These are phyloP conservation scores for Moricandia arvensis DNA, from an alignment of 345 rosid species.

Conservation along the genomic window DNA sequence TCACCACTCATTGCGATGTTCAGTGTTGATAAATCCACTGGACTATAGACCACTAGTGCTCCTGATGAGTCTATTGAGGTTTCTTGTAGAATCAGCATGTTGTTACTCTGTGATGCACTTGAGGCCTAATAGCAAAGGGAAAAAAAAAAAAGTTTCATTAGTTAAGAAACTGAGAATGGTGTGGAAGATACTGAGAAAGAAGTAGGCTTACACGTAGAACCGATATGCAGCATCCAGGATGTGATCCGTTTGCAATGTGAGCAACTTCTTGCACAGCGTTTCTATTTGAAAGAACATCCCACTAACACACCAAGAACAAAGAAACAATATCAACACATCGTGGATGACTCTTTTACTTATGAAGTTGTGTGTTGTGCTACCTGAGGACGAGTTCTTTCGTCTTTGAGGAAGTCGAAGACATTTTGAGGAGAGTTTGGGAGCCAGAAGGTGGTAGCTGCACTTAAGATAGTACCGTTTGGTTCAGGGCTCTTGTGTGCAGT, in stretches of 20 bases:
- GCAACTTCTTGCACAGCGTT: conserved; percentile 91
- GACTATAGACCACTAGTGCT: conserved; percentile 77
- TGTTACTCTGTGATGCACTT: conserved; percentile 69
- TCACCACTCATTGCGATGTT: conserved; percentile 94
- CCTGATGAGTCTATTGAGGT: conserved; percentile 88
- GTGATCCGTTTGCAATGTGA: conserved; percentile 82
- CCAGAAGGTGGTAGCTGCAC: conserved; percentile 95
- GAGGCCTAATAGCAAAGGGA: conserved; percentile 47
- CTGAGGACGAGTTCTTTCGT: conserved; percentile 90
- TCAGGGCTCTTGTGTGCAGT: conserved; percentile 75
- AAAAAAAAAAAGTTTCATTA: neutral
- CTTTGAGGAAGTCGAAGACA: conserved; percentile 81
- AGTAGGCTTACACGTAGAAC: conserved; percentile 71
- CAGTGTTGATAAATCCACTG: conserved; percentile 77
- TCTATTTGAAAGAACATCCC: conserved; percentile 96
- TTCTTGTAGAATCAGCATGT: conserved; percentile 94
- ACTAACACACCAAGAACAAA: conserved; percentile 42
- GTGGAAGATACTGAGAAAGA: neutral
- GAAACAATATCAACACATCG: neutral
- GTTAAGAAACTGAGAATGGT: neutral
- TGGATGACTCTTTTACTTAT: conserved; percentile 2
- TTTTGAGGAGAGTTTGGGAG: conserved; percentile 75
- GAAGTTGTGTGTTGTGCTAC: conserved; percentile 36
- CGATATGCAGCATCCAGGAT: conserved; percentile 91
- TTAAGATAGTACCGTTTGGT: conserved; percentile 78